A percentile compares a stretch with the other conserved stretches of the same genome.
These are phyloP conservation scores for Sarocladiaceae sp. DNA, from an alignment of 2,329 filamentous ascomycete species.

Conservation along the genomic window DNA sequence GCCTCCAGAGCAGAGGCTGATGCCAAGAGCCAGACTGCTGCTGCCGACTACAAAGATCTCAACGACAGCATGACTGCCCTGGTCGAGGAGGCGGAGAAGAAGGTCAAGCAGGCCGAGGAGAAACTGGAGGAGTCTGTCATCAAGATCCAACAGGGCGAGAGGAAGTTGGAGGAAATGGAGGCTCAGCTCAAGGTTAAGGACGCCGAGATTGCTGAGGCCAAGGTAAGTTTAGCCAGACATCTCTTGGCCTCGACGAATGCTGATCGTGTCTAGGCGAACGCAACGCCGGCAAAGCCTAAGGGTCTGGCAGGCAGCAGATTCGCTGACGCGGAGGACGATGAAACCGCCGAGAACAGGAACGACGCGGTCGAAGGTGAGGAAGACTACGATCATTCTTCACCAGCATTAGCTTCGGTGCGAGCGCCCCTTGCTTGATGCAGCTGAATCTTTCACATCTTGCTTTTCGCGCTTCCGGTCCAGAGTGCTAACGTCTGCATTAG, in stretches of 20 bases:
- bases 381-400: conserved; percentile 55
- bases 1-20: conserved; percentile 44
- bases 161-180: conserved; percentile 42
- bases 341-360: conserved; percentile 27
- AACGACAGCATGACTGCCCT: conserved; percentile 56
- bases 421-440: conserved; percentile 40
- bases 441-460: too few relatives aligned
- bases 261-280: too few relatives aligned
- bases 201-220: conserved; percentile 55
- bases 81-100: conserved; percentile 51
- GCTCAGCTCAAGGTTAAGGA: conserved; percentile 57
- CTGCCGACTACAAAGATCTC: conserved; percentile 56
- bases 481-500: conserved; percentile 19
- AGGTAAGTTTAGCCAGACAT: too few relatives aligned
- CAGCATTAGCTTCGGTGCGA: conserved; percentile 62
- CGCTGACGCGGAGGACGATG: conserved; percentile 34
- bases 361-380: conserved; percentile 51
- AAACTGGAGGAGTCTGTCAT: conserved; percentile 36
- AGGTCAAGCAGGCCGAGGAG: conserved; percentile 44
- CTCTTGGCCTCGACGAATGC: background rate
- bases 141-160: conserved; percentile 40
- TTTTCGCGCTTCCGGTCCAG: too few relatives aligned
- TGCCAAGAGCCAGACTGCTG: conserved; percentile 46
- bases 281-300: conserved; percentile 35
- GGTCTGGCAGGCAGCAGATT: conserved; percentile 50